A percentile compares a stretch with the other conserved stretches of the same genome.
Conservation (phyloP, 345 rosid genomes). For the Bretschneidera sinensis region DNA sequence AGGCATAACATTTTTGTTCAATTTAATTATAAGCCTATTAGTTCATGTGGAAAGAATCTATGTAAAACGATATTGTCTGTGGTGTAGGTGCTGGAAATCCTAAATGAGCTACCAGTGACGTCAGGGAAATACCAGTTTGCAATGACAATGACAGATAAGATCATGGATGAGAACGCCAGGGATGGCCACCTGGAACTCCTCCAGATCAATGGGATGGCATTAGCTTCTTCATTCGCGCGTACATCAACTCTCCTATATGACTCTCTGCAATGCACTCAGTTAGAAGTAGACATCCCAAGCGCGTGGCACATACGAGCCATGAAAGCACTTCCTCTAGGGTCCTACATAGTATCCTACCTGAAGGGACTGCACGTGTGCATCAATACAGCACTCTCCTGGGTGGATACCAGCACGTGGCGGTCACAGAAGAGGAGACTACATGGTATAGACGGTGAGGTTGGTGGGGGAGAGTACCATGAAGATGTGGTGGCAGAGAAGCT, state of each 20-base stretch:
- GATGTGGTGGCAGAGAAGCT: constrained; percentile 60
- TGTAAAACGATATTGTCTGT: no score
- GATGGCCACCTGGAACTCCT: constrained; percentile 40
- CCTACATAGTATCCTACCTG: constrained; percentile 39
- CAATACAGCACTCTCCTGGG: constrained; percentile 30
- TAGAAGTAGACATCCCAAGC: constrained; percentile 13
- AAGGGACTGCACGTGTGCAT: constrained; percentile 44
- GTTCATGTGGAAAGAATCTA: no score
- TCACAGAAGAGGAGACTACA: constrained; percentile 20
- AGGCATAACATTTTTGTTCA: no score
- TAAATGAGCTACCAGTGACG: constrained; percentile 61
- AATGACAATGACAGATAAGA: constrained; percentile 69
- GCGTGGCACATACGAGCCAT: constrained; percentile 40
- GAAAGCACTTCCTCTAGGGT: constrained; percentile 48
- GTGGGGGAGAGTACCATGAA: constrained; percentile 23
- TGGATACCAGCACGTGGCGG: no score
- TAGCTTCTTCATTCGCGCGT: constrained; percentile 52
- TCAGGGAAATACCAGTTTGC: constrained; percentile 71
- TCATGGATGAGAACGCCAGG: constrained; percentile 64
- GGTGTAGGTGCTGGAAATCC: constrained; percentile 49
- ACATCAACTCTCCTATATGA: constrained; percentile 44
- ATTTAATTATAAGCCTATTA: no score
- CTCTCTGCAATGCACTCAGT: constrained; percentile 30
- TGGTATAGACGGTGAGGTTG: constrained; percentile 4
- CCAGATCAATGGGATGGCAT: constrained; percentile 49